phyloP scores from a whole-genome alignment of 2,329 filamentous ascomycete genomes.

The Rhinocladiella similis region DNA sequence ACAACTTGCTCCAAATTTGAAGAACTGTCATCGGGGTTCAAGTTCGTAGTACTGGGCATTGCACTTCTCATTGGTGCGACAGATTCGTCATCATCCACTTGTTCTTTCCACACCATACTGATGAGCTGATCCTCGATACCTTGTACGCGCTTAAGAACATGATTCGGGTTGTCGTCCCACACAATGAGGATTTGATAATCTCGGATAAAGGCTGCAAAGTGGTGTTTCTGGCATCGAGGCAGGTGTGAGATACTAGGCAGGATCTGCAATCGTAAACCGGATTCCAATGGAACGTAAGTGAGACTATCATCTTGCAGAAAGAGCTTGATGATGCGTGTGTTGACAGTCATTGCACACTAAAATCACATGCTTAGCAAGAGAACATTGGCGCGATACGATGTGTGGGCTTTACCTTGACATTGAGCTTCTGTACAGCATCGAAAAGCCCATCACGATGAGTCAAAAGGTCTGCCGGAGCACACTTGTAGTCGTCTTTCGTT shows the following conservation, averaged over 20 bases:
- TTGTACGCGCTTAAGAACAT: conserved; percentile 54
- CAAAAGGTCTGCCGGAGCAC: conserved; percentile 49
- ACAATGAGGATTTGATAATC: conserved; percentile 60
- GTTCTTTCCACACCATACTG: conserved; percentile 35
- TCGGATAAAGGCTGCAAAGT: conserved; percentile 65
- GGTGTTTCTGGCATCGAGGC: conserved; percentile 62
- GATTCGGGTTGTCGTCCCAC: conserved; percentile 63
- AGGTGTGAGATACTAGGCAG: conserved; percentile 59
- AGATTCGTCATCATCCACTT: conserved; percentile 46
- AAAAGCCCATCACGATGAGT: conserved; percentile 51
- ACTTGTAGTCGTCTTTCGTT: conserved; percentile 51
- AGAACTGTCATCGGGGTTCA: conserved; percentile 5
- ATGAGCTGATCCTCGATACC: conserved; percentile 50
- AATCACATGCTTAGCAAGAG: background rate
- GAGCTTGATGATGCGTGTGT: conserved; percentile 63
- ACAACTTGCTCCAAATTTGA: conserved; percentile 40
- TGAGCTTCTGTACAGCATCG: conserved; percentile 50
- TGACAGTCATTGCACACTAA: conserved; percentile 67
- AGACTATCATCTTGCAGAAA: conserved; percentile 54
- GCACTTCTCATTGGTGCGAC: conserved; percentile 10
- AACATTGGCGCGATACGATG: too few species aligned
- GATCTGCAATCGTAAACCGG: conserved; percentile 63
- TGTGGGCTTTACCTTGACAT: conserved; percentile 52
- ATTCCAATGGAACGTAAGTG: conserved; percentile 59
- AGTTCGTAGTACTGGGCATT: conserved; percentile 18